Percentiles rank a stretch among this genome's conserved stretches.
These are phyloP conservation scores for Akanthomyces dipterigenus DNA, from an alignment of 2,329 filamentous ascomycete species.

Conservation along the genomic window DNA sequence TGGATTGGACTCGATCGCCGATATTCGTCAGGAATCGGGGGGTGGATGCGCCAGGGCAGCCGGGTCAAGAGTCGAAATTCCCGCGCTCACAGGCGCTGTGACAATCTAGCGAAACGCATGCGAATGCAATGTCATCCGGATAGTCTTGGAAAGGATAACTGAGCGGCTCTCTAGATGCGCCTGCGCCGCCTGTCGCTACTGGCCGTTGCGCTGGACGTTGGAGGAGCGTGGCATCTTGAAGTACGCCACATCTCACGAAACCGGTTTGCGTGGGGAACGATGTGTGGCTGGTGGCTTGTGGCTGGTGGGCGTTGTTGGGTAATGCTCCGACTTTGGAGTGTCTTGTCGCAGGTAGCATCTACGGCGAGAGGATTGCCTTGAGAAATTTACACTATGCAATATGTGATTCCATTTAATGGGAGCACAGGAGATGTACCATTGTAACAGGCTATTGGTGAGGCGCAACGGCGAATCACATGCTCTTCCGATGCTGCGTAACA, in stretches of 20 bases:
- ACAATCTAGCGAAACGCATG: neutral
- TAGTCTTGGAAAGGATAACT: too few relatives aligned
- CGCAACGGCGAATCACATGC: conserved; percentile 1
- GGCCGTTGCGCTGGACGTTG: neutral
- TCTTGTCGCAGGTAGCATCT: neutral
- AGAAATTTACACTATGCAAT: neutral
- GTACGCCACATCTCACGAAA: conserved; percentile 10
- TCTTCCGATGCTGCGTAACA: conserved; percentile 1
- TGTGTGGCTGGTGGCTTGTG: conserved; percentile 1
- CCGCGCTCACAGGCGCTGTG: conserved; percentile 7
- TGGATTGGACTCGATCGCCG: neutral
- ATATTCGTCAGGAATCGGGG: neutral
- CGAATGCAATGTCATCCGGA: neutral
- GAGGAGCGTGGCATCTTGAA: conserved; percentile 5
- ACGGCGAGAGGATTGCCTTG: neutral
- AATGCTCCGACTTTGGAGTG: neutral
- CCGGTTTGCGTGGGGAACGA: neutral
- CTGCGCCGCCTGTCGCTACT: neutral
- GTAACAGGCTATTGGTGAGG: neutral
- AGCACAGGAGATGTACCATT: neutral
- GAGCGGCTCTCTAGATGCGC: neutral
- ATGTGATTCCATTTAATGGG: neutral
- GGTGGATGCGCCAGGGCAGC: neutral
- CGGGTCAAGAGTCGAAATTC: neutral
- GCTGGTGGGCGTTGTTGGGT: neutral